Evolutionary conservation across 2,329 filamentous ascomycete species (phyloP), one percentile per base, ranked within the genome.

Genomic region (Trichoderma afroharzianum): DNA sequence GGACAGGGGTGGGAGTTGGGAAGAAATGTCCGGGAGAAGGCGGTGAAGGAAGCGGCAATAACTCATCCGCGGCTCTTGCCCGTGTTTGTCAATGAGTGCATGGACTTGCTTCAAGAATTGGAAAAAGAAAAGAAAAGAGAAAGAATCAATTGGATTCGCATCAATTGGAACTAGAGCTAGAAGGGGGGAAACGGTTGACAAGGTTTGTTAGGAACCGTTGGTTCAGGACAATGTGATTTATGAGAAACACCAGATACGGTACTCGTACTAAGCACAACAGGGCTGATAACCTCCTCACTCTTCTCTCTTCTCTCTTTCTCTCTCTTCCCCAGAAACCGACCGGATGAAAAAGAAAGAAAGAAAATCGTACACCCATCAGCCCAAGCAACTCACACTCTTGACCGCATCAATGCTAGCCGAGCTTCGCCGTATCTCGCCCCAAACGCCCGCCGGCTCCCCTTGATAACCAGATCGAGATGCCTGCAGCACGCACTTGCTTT

Each of bases 401-500:
- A 70, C 68, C 68, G 68, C 68, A 70, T 63, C 68, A 33, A 70
- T 53, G 39, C 66, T 62, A 70, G 68, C 59, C 58, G 55, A 70
- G 53, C 59, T 63, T 63, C 43, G 59, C 50, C 26, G 59, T 70
- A 50, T 63, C 59, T 39, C 53, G 24, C 30, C 43, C 43, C 43
- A 32, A 39, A 61, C 30, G 28, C 43, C 68, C 47, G 59, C 62
- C 59, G 68, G 15, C 33, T 39, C 28, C 55, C 57, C 30, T 69
- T 62, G 55, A 69, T 69, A 69, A 50, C 68, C 58, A 70, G 68
- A 70, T 70, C 68, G 68, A 63, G 68, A 70, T 70, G 68, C 59
- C 68, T 70, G 68, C 68, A 70, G 58, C 58, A 63, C 68, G 68
- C 68, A 70, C 59, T 63, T 70, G 59, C 68, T 50, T 63, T 70